Percentiles rank a stretch among this genome's conserved stretches.
Evolutionary conservation across 2,329 filamentous ascomycete species (phyloP).

Genomic region (Apiospora pterosperma): DNA sequence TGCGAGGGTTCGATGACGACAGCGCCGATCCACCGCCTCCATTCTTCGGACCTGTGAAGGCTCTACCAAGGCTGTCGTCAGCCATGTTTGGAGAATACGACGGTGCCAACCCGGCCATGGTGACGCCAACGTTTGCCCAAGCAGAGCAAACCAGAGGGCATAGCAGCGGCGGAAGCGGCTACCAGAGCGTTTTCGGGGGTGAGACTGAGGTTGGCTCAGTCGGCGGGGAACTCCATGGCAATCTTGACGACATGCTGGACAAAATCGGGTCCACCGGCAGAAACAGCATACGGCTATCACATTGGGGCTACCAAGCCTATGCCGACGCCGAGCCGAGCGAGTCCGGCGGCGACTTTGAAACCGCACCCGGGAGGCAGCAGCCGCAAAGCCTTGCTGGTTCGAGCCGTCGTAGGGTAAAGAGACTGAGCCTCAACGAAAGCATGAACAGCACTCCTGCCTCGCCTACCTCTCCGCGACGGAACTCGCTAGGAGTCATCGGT

Average conservation of each 20-base stretch:
- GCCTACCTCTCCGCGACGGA: background rate
- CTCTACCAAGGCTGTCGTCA: background rate
- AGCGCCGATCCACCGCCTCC: background rate
- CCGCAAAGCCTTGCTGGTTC: background rate
- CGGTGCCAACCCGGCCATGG: background rate
- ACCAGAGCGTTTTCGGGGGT: slow-evolving; percentile 7
- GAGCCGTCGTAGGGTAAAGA: background rate
- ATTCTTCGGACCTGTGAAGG: background rate
- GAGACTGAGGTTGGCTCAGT: slow-evolving; percentile 6
- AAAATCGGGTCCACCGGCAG: slow-evolving; percentile 9
- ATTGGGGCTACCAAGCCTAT: background rate
- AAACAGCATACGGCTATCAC: background rate
- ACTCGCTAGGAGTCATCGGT: background rate
- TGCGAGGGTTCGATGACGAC: background rate
- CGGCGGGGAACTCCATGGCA: slow-evolving; percentile 1
- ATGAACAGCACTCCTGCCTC: background rate
- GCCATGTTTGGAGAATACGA: background rate
- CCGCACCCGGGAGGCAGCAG: background rate
- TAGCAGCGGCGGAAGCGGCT: background rate
- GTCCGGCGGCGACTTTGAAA: background rate
- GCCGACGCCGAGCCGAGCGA: background rate
- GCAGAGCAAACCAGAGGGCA: background rate
- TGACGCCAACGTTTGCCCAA: background rate
- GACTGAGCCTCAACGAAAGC: background rate
- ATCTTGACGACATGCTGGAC: slow-evolving; percentile 8